Evolutionary conservation across 2,329 filamentous ascomycete genomes (phyloP), one percentile per base, ranked within the genome.

Genomic region (Bipolaris gigantea): DNA sequence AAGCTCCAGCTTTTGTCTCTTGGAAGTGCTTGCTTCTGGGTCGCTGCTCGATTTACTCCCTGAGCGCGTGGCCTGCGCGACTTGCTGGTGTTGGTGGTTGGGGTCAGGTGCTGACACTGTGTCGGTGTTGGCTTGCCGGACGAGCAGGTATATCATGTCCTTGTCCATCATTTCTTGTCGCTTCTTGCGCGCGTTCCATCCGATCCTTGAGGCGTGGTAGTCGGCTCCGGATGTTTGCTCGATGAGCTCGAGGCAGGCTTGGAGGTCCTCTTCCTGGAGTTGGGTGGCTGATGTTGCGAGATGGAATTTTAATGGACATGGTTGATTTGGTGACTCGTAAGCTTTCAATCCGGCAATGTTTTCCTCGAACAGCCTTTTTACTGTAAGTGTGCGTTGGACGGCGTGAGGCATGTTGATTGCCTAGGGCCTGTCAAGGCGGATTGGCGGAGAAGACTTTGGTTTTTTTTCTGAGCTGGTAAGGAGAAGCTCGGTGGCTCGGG

Each of bases 61-160:
- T 27, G 13, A 10, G 39, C 39, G 21, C 19, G n/a, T 15, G 19
- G 7, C 11, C 16, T 25, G 15, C n/a, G 48, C 19, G 15, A 15
- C 21, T 36, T 46, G 21, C 1, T 43, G 27, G 3, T 33, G 8
- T 10, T 35, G 21, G 19, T 35, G 21, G 19, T 30, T 19, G 13
- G 1, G 5, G 10, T 21, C 21, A 15, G 21, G 21, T 19, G 13
- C 21, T 25, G n/a, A 16, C 42, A 18, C 32, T 19, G 16, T 13
- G 7, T 19, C 2, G 2, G 25, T 36, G 10, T 51, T 35, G 23
- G 46, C 45, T 27, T 56, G 55, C 10, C 67, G 64, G 15, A 73
- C 81, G 3, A 91, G 73, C 7, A 92, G 76, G 69, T 90, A 92
- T 39, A 86, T 81, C 71, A 92, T 81, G 53, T 86, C 85, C 0